Base-by-base conservation (phyloP, 1,284 basidiomycete species). In the Fistulina hepatica region DNA sequence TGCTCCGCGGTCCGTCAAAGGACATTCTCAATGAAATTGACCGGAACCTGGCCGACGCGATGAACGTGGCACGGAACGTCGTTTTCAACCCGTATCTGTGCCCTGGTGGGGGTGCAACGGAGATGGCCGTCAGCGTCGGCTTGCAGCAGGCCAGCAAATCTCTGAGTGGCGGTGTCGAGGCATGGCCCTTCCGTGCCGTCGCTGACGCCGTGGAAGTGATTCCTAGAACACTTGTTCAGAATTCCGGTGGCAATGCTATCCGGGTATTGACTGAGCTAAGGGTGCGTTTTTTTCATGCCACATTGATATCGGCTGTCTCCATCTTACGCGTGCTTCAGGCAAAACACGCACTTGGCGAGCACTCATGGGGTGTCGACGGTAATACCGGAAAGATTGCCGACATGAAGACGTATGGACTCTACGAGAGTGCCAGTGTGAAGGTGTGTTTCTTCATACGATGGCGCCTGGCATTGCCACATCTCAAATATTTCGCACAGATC, bases 1-100 rank as follows among this genome's bases (percentile, higher is more conserved):
- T 98, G 36, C 81, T 98, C n/a, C 90, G 94, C 28, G 94, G 94
- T 1, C 94, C 94, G 0, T 94, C 89, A 6, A 98, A 98, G 62
- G 94, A 98, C 55, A 92, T 98, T 52, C 69, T 98, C 30, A 95
- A 97, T 62, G 94, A 98, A 64, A 89, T 97, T 51, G 94, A 98
- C 61, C 78, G 93, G 33, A 98, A 98, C 63, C 72, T 98, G 21
- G 91, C 92, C 1, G 95, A 98, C 52, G 94, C 94, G 28, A 97
- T 99, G 88, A 79, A 84, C 17, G 92, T 97, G 30, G 94, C 94
- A 0, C 79, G 94, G 22, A 98, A 97, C 52, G 94, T 93, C 27
- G 82, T 97, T 43, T 97, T 98, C 67, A 88, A 97, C 65, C 94
- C 94, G 1, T 60, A 71, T 10, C 77, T 98, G 15, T 83, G 85